Evolutionary conservation across 169 alveolate species (phyloP).

Genomic region (Plasmodium fragile): DNA sequence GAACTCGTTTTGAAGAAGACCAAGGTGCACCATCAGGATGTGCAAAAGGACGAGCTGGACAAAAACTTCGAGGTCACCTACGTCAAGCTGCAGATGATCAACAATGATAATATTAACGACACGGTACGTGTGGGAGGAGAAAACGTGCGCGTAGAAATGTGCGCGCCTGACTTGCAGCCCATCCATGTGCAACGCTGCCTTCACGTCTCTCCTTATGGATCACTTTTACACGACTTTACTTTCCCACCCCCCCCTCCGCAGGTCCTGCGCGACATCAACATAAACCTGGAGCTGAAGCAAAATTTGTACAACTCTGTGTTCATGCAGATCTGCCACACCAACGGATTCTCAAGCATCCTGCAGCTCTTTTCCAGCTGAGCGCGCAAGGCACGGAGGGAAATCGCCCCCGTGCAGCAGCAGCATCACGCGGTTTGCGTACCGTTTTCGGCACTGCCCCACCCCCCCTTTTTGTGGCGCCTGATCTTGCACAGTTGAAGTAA

Average conservation of each 20-base stretch:
- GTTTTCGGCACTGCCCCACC: no score
- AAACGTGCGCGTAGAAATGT: no score
- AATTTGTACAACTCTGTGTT: constrained; percentile 21
- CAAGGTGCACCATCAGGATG: constrained; percentile 12
- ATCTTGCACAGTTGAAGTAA: not conserved
- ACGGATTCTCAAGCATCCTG: constrained; percentile 17
- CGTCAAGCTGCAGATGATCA: constrained; percentile 68
- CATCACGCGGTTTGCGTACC: no score
- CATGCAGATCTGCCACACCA: constrained; percentile 48
- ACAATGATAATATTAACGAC: constrained; percentile 48
- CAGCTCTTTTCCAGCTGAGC: constrained; percentile 27
- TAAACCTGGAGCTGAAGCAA: constrained; percentile 50
- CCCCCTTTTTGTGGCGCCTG: not conserved
- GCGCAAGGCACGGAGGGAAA: not conserved
- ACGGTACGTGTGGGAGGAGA: constrained; percentile 25
- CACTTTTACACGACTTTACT: no score
- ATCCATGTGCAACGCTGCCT: not conserved
- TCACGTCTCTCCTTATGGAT: not conserved
- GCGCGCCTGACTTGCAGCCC: no score
- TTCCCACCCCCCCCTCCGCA: not conserved
- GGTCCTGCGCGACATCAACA: constrained; percentile 44
- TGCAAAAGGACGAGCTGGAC: constrained; percentile 59
- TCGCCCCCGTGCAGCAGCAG: no score
- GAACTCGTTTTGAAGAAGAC: constrained; percentile 58
- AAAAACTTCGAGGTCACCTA: constrained; percentile 61